Base-by-base conservation (phyloP, 805 yeast species). In the Hanseniaspora valbyensis region DNA sequence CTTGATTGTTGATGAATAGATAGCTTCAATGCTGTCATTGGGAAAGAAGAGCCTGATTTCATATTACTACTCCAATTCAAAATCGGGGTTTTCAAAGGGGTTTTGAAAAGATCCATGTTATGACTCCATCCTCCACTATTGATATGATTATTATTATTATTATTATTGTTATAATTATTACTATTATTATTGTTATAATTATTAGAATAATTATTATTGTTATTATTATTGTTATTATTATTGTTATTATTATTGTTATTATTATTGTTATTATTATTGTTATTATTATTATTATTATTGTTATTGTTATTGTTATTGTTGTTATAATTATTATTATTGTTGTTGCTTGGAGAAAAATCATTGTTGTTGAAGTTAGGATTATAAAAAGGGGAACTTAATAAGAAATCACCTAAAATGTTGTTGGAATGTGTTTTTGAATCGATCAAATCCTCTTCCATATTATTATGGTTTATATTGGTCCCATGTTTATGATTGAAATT, bases 1-100 rank as follows among this genome's bases (percentile, higher is more conserved):
- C 51, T 48, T 13, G 51, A 48, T 19, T 48, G 51, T 13, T 48
- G 42, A 10, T 48, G 22, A 3, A 37, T 24, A 10, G 38, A 18
- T 13, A 48, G 41, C 22, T 48, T 48, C 2, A 48, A 8, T 9
- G 28, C 36, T 2, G 44, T 38, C n/a, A 21, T 33, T 10, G 50
- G 38, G 6, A 22, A 25, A 4, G 34, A n/a, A 6, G 36, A 29
- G 3, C 16, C 32, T 24, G 44, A 32, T 19, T 48, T 48, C 8
- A n/a, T 25, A 18, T 21, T n/a, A 16, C 44, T 39, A 4, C 22
- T 24, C 2, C 40, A 8, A 19, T 39, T 48, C n/a, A 40, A 9
- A 9, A 26, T 10, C 4, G 44, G 51, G 6, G 51, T 39, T 21
- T 48, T 48, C 41, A 48, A 33, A 1, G 51, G 51, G 2, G 51